Evolutionary conservation across 2,329 filamentous ascomycete species (phyloP).

Genomic region (Paramyrothecium sp.): DNA sequence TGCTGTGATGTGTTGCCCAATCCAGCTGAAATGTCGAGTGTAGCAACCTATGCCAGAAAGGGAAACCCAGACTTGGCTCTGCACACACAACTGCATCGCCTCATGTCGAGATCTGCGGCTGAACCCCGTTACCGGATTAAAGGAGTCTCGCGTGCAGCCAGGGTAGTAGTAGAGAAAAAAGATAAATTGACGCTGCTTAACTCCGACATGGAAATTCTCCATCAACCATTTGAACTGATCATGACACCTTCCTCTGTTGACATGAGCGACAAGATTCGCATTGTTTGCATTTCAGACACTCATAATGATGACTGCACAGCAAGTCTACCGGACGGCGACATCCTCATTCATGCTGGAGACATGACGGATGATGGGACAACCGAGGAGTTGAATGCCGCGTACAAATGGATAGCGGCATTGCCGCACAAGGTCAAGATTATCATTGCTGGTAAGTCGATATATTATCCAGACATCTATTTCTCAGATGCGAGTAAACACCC

Average conservation of each 20-base stretch:
- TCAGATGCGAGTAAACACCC: not conserved
- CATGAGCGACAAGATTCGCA: not conserved
- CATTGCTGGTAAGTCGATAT: not conserved
- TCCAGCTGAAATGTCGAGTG: too few species aligned
- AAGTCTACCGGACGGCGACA: not conserved
- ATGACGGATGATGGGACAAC: not conserved
- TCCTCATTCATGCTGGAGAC: not conserved
- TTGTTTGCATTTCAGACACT: not conserved
- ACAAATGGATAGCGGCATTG: not conserved
- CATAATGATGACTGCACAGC: not conserved
- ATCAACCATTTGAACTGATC: not conserved
- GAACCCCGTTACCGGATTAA: not conserved
- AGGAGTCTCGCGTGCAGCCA: not conserved
- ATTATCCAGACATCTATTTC: not conserved
- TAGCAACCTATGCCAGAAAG: not conserved
- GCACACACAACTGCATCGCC: not conserved
- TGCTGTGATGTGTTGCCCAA: too few species aligned
- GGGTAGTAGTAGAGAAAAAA: not conserved
- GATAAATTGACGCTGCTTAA: not conserved
- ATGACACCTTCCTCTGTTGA: not conserved
- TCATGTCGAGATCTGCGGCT: not conserved
- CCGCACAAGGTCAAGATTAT: not conserved
- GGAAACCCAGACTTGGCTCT: not conserved
- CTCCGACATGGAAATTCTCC: not conserved
- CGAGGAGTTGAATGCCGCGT: not conserved